These are phyloP conservation scores for Ceratorhiza oryzae-sativae DNA, from an alignment of 1,284 basidiomycete species.

Conservation along the genomic window DNA sequence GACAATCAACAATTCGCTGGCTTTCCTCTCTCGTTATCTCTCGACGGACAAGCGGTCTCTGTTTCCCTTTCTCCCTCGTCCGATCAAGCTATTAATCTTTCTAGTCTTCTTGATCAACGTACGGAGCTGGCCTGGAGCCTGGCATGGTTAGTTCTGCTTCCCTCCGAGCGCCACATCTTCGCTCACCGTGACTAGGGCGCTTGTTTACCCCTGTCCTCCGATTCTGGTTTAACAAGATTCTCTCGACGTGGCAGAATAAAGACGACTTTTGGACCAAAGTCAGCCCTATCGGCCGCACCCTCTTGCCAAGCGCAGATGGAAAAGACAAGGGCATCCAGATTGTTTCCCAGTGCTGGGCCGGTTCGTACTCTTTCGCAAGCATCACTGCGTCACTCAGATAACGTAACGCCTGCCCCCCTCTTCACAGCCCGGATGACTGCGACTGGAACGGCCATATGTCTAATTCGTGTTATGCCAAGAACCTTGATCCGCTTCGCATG, in stretches of 20 bases:
- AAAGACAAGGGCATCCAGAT: slow-evolving; percentile 3
- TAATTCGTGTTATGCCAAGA: slow-evolving; percentile 80
- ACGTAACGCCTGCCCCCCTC: neutral
- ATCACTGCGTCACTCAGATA: too few species aligned
- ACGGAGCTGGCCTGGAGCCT: slow-evolving; percentile 41
- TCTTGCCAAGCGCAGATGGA: neutral
- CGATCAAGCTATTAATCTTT: slow-evolving; percentile 37
- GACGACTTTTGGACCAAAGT: slow-evolving; percentile 5
- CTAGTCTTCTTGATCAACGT: slow-evolving; percentile 40
- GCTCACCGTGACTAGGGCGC: neutral
- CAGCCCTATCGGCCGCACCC: slow-evolving; percentile 19
- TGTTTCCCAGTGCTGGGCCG: slow-evolving; percentile 34
- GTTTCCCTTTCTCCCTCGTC: slow-evolving; percentile 42
- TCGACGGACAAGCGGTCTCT: slow-evolving; percentile 27
- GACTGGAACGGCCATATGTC: slow-evolving; percentile 77
- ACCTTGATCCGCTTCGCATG: slow-evolving; percentile 60
- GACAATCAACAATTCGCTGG: too few species aligned
- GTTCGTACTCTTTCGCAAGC: slow-evolving; percentile 10
- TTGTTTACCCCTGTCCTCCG: neutral
- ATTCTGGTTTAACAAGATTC: neutral
- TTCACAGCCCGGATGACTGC: slow-evolving; percentile 67
- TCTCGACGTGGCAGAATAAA: neutral
- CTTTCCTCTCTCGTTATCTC: neutral
- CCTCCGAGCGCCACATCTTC: neutral
- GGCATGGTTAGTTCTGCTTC: slow-evolving; percentile 40